Percentiles rank a stretch among this genome's conserved stretches.
Conservation (phyloP, 345 rosid species). For the Microthlaspi erraticum region DNA sequence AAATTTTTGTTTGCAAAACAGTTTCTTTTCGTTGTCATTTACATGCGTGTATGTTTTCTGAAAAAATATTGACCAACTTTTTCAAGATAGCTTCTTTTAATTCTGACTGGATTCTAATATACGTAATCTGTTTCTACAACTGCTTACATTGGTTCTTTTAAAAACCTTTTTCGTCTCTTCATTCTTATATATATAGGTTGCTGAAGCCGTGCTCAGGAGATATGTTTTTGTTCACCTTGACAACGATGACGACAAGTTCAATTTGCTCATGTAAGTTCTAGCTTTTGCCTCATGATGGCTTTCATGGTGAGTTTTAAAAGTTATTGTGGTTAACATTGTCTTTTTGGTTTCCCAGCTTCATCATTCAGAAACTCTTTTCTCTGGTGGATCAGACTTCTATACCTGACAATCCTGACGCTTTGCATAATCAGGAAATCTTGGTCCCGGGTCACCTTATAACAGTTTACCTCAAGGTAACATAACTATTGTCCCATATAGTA, state of each 20-base stretch:
- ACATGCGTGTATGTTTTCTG: slow-evolving; percentile 12
- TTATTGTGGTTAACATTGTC: slow-evolving; percentile 29
- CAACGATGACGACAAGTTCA: slow-evolving; percentile 87
- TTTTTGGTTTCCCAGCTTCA: slow-evolving; percentile 64
- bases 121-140: slow-evolving; percentile 5
- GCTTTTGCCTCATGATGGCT: slow-evolving; percentile 20
- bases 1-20: background rate
- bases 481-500: slow-evolving; percentile 18
- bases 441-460: slow-evolving; percentile 95
- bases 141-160: slow-evolving; percentile 18
- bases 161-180: background rate
- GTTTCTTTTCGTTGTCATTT: slow-evolving; percentile 7
- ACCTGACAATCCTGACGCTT: slow-evolving; percentile 84
- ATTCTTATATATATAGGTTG: slow-evolving; percentile 60
- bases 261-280: slow-evolving; percentile 75
- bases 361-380: slow-evolving; percentile 96
- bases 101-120: slow-evolving; percentile 6
- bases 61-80: slow-evolving; percentile 1
- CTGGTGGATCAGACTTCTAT: slow-evolving; percentile 89
- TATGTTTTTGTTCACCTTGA: slow-evolving; percentile 83
- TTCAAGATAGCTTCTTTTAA: slow-evolving; percentile 2
- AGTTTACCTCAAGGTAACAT: slow-evolving; percentile 80
- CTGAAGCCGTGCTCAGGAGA: slow-evolving; percentile 68
- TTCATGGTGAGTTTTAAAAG: slow-evolving; percentile 9
- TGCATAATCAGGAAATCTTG: slow-evolving; percentile 96